These are phyloP conservation scores for Neurospora tetraspora DNA, from an alignment of 495 filamentous ascomycete genomes.

Conservation along the genomic window DNA sequence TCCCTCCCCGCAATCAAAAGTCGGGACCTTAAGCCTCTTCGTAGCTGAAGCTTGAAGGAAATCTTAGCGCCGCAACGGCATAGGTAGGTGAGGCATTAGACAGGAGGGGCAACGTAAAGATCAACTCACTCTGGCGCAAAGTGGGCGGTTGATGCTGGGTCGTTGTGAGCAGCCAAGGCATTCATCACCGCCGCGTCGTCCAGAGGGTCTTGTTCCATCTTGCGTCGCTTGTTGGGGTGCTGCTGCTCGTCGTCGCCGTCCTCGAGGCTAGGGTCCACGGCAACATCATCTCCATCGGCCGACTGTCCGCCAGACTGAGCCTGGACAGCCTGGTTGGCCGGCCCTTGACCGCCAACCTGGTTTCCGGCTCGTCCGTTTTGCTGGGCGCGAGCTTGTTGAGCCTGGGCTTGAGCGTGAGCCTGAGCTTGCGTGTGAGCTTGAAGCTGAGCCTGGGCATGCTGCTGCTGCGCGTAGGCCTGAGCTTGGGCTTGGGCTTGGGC, in stretches of 20 bases:
- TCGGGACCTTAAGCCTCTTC: slow-evolving; percentile 20
- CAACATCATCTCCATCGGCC: slow-evolving; percentile 12
- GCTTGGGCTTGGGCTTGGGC: neutral
- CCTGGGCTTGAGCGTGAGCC: neutral
- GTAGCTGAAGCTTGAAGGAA: slow-evolving; percentile 15
- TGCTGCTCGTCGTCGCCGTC: slow-evolving; percentile 20
- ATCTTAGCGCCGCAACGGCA: neutral
- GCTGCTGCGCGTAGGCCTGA: neutral
- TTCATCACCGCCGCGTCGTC: slow-evolving; percentile 32
- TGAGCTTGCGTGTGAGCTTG: neutral
- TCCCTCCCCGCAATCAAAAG: neutral
- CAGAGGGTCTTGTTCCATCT: slow-evolving; percentile 7
- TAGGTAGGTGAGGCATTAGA: neutral
- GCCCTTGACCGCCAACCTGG: neutral
- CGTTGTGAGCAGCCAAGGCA: slow-evolving; percentile 28
- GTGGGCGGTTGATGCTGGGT: slow-evolving; percentile 14
- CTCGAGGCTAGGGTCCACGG: slow-evolving; percentile 21
- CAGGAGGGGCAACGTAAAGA: neutral
- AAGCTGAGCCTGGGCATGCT: neutral
- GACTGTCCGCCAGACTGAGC: slow-evolving; percentile 7
- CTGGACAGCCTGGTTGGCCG: neutral
- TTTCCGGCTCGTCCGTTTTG: neutral
- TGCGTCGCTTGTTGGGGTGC: neutral
- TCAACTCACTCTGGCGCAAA: slow-evolving; percentile 29
- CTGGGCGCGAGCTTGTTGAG: neutral